Base-by-base conservation (phyloP, 495 filamentous ascomycete genomes). In the Xylaria curta region DNA sequence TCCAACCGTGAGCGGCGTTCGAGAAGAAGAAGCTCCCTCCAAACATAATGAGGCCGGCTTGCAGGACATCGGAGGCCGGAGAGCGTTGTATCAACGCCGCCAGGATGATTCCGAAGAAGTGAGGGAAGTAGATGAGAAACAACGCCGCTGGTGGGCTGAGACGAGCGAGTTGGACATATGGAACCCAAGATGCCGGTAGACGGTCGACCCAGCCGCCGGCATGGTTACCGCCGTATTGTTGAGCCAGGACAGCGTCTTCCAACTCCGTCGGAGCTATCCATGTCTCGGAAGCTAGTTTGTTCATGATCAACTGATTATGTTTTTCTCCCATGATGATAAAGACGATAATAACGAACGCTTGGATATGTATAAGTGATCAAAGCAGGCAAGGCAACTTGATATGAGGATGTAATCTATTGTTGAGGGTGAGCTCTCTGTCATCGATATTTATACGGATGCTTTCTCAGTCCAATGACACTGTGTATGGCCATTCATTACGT, bases 1-100 rank as follows among this genome's bases (percentile, higher is more conserved):
- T 83, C 81, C 81, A 84, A 38, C 78, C 79, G 75, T 81, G 79
- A 6, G 76, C 76, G 2, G 81, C 80, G 72, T 81, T 82, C 60
- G 76, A 78, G 72, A 82, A 77, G 75, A 85, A 83, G 76, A 85
- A 81, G 73, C 74, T 78, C 59, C 79, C 79, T 62, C 72, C 75
- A 15, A 82, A 75, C 68, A 83, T 76, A 53, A 81, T 5, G 4
- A 68, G 19, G 62, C 69, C 56, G 4, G 73, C 63, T 15, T 36
- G 70, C 7, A 80, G 68, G 33, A 79, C 73, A 17, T 74, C 56
- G 9, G 61, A 38, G 2, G 73, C 36, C 13, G 76, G 60, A 4
- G 71, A 73, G 33, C 76, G 60, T 46, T 73, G 72, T 46, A 73
- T 77, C 36, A 78, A 71, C 40, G 80, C 82, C 9, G 80, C 81